Evolutionary conservation across 768 basidiomycete species (phyloP).

Genomic region (Suillus sp.): DNA sequence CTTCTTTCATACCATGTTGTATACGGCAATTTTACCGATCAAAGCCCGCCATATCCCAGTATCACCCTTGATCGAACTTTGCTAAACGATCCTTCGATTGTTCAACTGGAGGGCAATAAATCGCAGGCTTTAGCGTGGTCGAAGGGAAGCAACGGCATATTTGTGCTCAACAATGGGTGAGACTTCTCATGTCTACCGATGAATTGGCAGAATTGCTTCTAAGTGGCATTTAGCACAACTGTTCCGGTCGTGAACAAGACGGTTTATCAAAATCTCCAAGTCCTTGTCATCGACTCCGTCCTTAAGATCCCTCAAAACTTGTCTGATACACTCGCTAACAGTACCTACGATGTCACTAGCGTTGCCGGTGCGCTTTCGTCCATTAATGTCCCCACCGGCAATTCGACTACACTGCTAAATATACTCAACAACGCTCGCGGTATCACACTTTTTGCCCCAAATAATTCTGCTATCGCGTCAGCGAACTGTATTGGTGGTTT

Average conservation of each 20-base stretch:
- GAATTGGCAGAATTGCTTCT: conserved; percentile 13
- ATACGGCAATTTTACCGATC: conserved; percentile 48
- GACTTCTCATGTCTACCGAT: conserved; percentile 11
- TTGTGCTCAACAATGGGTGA: conserved; percentile 53
- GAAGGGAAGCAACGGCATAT: conserved; percentile 38
- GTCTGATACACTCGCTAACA: conserved; percentile 38
- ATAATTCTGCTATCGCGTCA: conserved; percentile 47
- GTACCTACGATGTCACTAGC: conserved; percentile 43
- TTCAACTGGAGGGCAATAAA: conserved; percentile 58
- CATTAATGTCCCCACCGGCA: conserved; percentile 20
- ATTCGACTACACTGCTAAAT: conserved; percentile 30
- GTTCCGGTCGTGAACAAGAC: conserved; percentile 42
- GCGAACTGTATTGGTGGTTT: conserved; percentile 38
- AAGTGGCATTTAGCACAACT: conserved; percentile 24
- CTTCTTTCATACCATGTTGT: conserved; percentile 61
- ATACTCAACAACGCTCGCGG: conserved; percentile 44
- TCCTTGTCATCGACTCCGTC: conserved; percentile 53
- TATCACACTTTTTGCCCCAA: conserved; percentile 70
- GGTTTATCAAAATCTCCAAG: conserved; percentile 40
- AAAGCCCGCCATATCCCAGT: conserved; percentile 50
- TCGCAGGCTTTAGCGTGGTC: conserved; percentile 59
- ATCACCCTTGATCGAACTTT: conserved; percentile 66
- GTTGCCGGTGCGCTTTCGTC: conserved; percentile 35
- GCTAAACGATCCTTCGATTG: conserved; percentile 49
- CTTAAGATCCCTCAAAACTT: conserved; percentile 55